Percentiles rank a stretch among this genome's conserved stretches.
These are phyloP conservation scores for Liquidambar formosana DNA, from an alignment of 164 flowering plant species.

Conservation along the genomic window DNA sequence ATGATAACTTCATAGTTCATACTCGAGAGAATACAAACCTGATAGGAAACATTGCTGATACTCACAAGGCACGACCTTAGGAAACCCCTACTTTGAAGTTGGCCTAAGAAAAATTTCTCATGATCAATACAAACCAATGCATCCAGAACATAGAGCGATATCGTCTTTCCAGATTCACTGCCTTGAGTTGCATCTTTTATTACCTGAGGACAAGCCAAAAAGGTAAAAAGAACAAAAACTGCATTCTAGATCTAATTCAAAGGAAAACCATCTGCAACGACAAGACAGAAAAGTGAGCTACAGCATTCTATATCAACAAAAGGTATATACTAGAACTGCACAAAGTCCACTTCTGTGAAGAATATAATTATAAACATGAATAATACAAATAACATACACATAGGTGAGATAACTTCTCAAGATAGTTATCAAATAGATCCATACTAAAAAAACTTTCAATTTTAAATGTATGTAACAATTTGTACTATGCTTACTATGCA, in stretches of 20 bases:
- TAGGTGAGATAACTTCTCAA: too few species aligned
- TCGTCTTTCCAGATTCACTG: constrained; percentile 85
- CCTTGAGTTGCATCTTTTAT: constrained; percentile 87
- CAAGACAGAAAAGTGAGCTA: neutral
- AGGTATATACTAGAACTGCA: neutral
- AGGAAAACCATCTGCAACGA: neutral
- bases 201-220: constrained; percentile 42
- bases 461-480: too few species aligned
- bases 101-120: constrained; percentile 78
- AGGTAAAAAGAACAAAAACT: neutral
- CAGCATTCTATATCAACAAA: too few species aligned
- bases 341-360: neutral
- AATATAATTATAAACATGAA: too few species aligned
- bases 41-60: constrained; percentile 62
- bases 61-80: constrained; percentile 69
- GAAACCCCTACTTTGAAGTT: constrained; percentile 92
- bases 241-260: neutral
- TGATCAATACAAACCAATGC: constrained; percentile 81
- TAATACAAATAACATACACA: too few species aligned
- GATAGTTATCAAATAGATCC: too few species aligned
- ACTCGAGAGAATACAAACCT: constrained; percentile 39
- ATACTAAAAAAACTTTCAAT: too few species aligned
- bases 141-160: constrained; percentile 81
- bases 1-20: neutral
- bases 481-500: too few species aligned